Base-by-base conservation (phyloP, 2,329 filamentous ascomycete species). In the Ramularia endophylla region DNA sequence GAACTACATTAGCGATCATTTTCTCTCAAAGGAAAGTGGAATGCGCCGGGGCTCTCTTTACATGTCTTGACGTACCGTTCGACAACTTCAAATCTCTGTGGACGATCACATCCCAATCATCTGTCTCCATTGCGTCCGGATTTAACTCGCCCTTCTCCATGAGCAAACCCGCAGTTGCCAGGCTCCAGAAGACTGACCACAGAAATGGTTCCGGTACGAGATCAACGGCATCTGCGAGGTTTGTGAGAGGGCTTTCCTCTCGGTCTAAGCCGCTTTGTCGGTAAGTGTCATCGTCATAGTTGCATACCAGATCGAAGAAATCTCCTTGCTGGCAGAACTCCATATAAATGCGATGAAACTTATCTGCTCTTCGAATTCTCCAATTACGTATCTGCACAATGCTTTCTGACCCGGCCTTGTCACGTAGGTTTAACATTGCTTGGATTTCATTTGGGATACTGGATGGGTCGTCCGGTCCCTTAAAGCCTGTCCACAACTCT, bases 351-450 rank as follows among this genome's bases (percentile, higher is more conserved):
- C 36, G 36, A 25, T 35, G 20, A 13, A 27, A 35, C 4, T 12
- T 7, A n/a, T 29, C 11, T 19, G 13, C n/a, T 12, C 39, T n/a
- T 13, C 28, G 32, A 9, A 29, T 30, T 20, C 34, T 18, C 20
- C 22, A 44, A 15, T 44, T 44, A 17, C 36, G 41, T 16, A 40
- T 25, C 5, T 19, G 3, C 4, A 40, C 41, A 4, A 44, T 29
- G 8, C 15, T 17, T 25, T 35, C 36, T 8, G 30, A 40, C 12
- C 37, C 36, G 32, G 9, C 17, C 19, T 36, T 30, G 15, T 17
- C 13, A 19, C 36, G 25, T 16, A 43, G 32, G 9, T 27, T 16
- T 8, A 27, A 22, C 41, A 44, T 36, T 4, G 41, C 41, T 13
- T 29, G 13, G 11, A 43, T 30, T 25, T 34, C 32, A 13, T 13